These are phyloP conservation scores for Neurospora sp. DNA, from an alignment of 495 filamentous ascomycete genomes.

Conservation along the genomic window DNA sequence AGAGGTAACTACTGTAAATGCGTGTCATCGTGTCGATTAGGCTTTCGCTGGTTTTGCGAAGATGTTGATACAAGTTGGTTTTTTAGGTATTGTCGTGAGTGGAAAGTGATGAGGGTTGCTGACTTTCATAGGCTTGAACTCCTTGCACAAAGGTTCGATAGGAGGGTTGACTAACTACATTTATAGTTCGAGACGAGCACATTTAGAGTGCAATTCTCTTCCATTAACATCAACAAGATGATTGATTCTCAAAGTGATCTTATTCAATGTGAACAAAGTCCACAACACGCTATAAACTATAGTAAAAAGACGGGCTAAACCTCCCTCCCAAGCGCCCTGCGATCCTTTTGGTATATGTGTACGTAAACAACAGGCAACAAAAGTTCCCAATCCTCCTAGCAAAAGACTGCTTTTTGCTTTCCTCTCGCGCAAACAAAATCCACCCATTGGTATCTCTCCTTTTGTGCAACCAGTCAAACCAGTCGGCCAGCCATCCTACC, in stretches of 20 bases:
- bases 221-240: not conserved
- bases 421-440: not conserved
- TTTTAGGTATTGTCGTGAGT: accelerated
- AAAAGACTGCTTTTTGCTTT: not conserved
- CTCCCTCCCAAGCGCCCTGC: not conserved
- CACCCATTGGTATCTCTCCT: not conserved
- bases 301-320: not conserved
- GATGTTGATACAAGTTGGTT: not conserved
- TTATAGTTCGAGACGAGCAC: not conserved
- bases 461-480: not conserved
- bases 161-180: not conserved
- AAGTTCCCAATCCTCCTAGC: not conserved
- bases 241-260: not conserved
- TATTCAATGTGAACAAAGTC: not conserved
- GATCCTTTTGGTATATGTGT: not conserved
- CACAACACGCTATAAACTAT: not conserved
- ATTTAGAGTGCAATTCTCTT: not conserved
- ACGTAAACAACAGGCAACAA: not conserved
- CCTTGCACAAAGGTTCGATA: too few species aligned
- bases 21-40: not conserved
- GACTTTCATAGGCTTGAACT: not conserved
- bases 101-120: not conserved
- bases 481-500: not conserved
- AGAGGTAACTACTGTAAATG: too few species aligned
- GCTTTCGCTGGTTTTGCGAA: not conserved